A percentile compares a stretch with the other conserved stretches of the same genome.
Conservation (phyloP, 2,329 filamentous ascomycete species). For the Colletotrichum musicola region DNA sequence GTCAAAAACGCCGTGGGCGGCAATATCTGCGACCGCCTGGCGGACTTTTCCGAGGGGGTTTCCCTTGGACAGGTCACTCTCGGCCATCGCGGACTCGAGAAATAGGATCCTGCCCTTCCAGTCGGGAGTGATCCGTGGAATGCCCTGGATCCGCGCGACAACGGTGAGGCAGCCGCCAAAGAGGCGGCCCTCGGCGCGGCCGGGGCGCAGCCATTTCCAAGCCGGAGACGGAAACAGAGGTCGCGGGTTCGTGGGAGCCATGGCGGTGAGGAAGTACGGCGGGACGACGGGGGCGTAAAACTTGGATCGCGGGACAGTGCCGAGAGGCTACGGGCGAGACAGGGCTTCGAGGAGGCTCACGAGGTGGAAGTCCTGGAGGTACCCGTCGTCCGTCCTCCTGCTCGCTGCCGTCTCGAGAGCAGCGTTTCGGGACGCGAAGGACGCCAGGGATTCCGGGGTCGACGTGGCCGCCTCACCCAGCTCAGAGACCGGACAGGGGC, state of each 20-base stretch:
- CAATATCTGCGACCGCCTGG: conserved; percentile 54
- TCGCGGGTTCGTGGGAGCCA: conserved; percentile 43
- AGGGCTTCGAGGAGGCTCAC: conserved; percentile 50
- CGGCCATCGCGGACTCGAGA: conserved; percentile 54
- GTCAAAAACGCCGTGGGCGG: conserved; percentile 56
- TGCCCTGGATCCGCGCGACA: conserved; percentile 52
- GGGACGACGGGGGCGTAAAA: conserved; percentile 46
- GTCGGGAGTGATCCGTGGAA: conserved; percentile 50
- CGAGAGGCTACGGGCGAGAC: conserved; percentile 43
- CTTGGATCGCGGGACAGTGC: conserved; percentile 48
- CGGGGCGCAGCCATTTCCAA: conserved; percentile 54
- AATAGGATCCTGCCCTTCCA: conserved; percentile 56
- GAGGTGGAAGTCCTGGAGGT: conserved; percentile 47
- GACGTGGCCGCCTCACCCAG: conserved; percentile 48
- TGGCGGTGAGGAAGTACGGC: conserved; percentile 41
- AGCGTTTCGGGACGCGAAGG: conserved; percentile 1
- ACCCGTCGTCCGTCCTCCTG: conserved; percentile 38
- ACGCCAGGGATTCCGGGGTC: conserved; percentile 11
- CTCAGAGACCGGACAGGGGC: conserved; percentile 54
- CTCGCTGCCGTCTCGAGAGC: neutral
- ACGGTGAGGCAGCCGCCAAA: conserved; percentile 58
- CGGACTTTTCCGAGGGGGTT: conserved; percentile 48
- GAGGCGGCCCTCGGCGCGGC: conserved; percentile 55
- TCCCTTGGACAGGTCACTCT: conserved; percentile 42
- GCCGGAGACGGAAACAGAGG: conserved; percentile 45